Conservation (phyloP, 1,139 yeast genomes). For the Taphrina deformans region DNA sequence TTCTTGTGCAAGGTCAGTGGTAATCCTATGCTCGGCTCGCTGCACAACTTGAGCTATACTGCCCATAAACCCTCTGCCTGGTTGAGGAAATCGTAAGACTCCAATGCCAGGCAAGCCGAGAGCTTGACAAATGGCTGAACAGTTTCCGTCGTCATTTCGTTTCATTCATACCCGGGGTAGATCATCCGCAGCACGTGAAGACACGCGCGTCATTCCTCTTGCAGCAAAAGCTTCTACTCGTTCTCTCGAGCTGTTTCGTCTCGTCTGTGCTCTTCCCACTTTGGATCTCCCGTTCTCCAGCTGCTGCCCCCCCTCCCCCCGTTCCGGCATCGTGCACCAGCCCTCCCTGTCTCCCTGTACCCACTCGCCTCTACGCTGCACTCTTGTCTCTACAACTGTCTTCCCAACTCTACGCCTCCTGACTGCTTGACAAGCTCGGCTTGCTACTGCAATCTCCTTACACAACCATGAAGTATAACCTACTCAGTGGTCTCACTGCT, state of each 20-base stretch:
- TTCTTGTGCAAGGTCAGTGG: too few relatives aligned
- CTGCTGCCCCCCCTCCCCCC: too few relatives aligned
- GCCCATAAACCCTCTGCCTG: too few relatives aligned
- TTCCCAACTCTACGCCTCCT: too few relatives aligned
- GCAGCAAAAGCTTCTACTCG: neutral
- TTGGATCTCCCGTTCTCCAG: too few relatives aligned
- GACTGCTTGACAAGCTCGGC: neutral
- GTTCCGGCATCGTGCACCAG: conserved; percentile 4
- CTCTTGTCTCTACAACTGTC: too few relatives aligned
- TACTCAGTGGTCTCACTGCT: conserved; percentile 23
- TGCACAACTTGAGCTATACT: too few relatives aligned
- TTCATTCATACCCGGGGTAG: neutral
- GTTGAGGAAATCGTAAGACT: too few relatives aligned
- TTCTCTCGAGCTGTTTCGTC: too few relatives aligned
- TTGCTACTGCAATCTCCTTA: neutral
- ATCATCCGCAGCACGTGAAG: conserved; percentile 1
- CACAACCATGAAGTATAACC: conserved; percentile 16
- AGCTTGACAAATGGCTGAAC: neutral
- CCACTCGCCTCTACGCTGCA: neutral
- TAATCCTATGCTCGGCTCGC: too few relatives aligned
- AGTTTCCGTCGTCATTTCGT: neutral
- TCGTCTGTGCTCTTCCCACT: neutral
- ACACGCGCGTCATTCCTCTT: neutral
- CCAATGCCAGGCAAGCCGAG: neutral
- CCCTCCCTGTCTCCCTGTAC: neutral